Conservation (phyloP, 257 asterid genomes). For the Gentiana dahurica region DNA sequence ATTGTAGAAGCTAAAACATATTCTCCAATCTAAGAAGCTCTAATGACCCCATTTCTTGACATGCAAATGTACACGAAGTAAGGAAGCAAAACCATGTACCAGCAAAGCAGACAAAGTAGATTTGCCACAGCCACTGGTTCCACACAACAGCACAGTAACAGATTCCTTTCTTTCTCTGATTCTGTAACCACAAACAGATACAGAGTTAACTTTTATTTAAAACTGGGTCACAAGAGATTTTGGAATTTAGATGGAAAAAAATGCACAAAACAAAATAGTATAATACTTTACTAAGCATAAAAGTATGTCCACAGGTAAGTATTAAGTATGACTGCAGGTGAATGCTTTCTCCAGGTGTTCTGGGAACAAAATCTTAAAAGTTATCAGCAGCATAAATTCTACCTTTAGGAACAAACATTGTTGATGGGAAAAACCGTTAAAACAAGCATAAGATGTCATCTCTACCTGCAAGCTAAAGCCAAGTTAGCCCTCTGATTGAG, state of each 20-base stretch:
- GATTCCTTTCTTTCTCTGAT: constrained; percentile 92
- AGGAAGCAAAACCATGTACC: constrained; percentile 29
- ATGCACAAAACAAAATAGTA: background rate
- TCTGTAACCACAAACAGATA: constrained; percentile 32
- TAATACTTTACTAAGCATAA: background rate
- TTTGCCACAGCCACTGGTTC: constrained; percentile 99
- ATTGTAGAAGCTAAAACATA: background rate
- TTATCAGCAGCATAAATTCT: background rate
- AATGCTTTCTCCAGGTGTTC: background rate
- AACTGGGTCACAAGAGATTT: background rate
- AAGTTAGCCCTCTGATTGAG: constrained; percentile 95
- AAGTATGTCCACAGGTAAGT: background rate
- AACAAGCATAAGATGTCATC: constrained; percentile 3
- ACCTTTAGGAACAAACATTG: background rate
- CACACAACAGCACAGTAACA: constrained; percentile 79
- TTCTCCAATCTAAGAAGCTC: background rate
- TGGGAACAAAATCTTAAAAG: too few relatives aligned
- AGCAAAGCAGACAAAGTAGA: constrained; percentile 98
- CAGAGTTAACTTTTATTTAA: background rate
- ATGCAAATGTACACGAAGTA: background rate
- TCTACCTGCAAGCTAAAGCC: constrained; percentile 86
- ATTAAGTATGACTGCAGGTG: background rate
- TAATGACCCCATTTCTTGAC: constrained; percentile 4
- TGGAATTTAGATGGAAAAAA: background rate
- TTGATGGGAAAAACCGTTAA: background rate